Percentiles rank a stretch among this genome's conserved stretches.
These are phyloP conservation scores for Agastache rugosa DNA, from an alignment of 257 asterid genomes.

Conservation along the genomic window DNA sequence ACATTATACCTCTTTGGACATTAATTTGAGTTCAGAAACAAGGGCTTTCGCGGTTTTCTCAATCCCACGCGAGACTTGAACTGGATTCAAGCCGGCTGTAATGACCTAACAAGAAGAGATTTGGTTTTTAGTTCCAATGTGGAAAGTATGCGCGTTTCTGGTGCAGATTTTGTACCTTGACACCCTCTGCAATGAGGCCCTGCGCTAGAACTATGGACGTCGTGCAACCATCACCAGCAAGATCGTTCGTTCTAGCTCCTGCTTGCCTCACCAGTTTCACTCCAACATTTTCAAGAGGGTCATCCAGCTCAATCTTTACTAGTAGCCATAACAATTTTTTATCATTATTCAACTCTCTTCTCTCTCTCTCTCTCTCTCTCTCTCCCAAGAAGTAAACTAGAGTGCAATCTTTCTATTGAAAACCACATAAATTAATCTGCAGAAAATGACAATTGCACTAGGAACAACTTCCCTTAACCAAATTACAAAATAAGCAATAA, in stretches of 20 bases:
- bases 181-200: conserved; percentile 82
- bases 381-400: neutral
- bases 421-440: conserved; percentile 4
- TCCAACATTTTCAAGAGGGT: conserved; percentile 85
- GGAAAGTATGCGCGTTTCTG: neutral
- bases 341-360: conserved; percentile 20
- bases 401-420: neutral
- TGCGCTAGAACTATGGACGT: conserved; percentile 84
- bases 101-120: conserved; percentile 53
- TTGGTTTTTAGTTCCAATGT: neutral
- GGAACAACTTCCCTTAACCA: neutral
- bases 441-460: neutral
- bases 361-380: neutral
- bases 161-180: conserved; percentile 54
- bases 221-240: conserved; percentile 92
- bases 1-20: conserved; percentile 71
- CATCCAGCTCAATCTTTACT: conserved; percentile 90
- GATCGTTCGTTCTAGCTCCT: conserved; percentile 83
- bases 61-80: conserved; percentile 81
- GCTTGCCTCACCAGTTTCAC: conserved; percentile 89
- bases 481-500: neutral
- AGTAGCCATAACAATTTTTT: conserved; percentile 44
- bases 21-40: conserved; percentile 69
- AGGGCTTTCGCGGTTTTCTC: conserved; percentile 77
- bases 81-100: conserved; percentile 81